phyloP scores from a whole-genome alignment of 495 filamentous ascomycete genomes.

The Bacidia rubella region DNA sequence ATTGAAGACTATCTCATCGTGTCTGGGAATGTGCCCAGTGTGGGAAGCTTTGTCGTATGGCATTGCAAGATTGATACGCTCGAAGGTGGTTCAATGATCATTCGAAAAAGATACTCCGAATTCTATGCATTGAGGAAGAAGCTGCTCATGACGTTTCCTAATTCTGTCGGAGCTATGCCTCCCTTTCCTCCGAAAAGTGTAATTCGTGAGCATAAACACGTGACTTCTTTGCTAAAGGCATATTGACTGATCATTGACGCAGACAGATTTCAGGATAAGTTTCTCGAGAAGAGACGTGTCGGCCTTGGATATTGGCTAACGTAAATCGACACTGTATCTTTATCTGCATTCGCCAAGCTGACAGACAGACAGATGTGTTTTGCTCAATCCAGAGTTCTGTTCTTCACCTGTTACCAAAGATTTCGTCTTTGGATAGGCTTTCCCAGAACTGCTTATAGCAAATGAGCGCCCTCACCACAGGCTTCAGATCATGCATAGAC shows the following conservation, averaged over 20 bases:
- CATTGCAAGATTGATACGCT: constrained; percentile 56
- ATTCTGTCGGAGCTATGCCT: constrained; percentile 50
- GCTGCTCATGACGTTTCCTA: constrained; percentile 49
- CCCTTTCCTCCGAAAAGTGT: constrained; percentile 56
- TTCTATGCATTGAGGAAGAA: constrained; percentile 50
- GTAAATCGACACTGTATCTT: constrained; percentile 28
- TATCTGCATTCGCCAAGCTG: not conserved
- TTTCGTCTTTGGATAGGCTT: constrained; percentile 39
- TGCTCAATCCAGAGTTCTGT: constrained; percentile 58
- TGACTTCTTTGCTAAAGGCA: not conserved
- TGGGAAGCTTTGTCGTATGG: constrained; percentile 65
- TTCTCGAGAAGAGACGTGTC: constrained; percentile 50
- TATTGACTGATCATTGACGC: constrained; percentile 18
- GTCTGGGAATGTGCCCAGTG: constrained; percentile 43
- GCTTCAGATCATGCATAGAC: too few species aligned
- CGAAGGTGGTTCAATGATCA: constrained; percentile 47
- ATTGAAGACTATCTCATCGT: constrained; percentile 57
- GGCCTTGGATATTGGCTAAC: constrained; percentile 62
- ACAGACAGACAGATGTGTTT: constrained; percentile 38
- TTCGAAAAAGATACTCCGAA: constrained; percentile 60
- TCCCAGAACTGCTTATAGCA: too few species aligned
- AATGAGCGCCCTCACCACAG: too few species aligned
- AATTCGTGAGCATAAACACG: constrained; percentile 47
- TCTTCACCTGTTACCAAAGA: constrained; percentile 56
- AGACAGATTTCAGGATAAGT: constrained; percentile 56